Conservation (phyloP, 139 green algal species). For the Chlamydomonas incerta region DNA sequence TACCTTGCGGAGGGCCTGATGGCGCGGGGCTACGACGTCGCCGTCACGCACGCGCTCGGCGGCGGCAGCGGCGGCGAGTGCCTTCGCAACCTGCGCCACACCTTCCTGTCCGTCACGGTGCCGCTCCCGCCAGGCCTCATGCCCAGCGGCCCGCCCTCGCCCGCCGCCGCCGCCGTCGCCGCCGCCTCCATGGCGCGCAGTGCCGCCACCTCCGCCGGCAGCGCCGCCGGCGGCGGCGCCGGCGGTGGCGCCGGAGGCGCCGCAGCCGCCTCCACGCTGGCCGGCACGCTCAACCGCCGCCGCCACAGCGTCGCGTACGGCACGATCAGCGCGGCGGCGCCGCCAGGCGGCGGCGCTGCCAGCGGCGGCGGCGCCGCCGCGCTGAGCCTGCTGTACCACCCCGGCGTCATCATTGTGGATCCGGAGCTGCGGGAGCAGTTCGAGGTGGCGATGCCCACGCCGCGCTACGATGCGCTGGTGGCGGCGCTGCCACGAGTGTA, state of each 20-base stretch:
- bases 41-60: constrained; percentile 26
- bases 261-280: neutral
- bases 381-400: constrained; percentile 2
- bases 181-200: neutral
- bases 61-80: constrained; percentile 53
- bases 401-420: constrained; percentile 41
- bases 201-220: neutral
- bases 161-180: neutral
- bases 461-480: constrained; percentile 61
- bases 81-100: constrained; percentile 76
- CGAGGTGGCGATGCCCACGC: constrained; percentile 55
- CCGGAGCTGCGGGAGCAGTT: constrained; percentile 73
- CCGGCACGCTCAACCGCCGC: neutral
- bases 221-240: neutral
- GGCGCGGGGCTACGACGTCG: constrained; percentile 17
- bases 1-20: constrained; percentile 31
- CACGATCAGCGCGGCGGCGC: neutral
- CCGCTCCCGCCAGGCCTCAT: neutral
- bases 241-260: neutral
- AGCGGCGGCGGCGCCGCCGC: neutral
- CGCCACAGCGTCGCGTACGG: neutral
- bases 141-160: neutral
- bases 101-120: constrained; percentile 62
- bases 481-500: constrained; percentile 62
- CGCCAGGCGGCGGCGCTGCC: neutral